phyloP scores from a whole-genome alignment of 805 yeast genomes.

The Saturnispora sekii region DNA sequence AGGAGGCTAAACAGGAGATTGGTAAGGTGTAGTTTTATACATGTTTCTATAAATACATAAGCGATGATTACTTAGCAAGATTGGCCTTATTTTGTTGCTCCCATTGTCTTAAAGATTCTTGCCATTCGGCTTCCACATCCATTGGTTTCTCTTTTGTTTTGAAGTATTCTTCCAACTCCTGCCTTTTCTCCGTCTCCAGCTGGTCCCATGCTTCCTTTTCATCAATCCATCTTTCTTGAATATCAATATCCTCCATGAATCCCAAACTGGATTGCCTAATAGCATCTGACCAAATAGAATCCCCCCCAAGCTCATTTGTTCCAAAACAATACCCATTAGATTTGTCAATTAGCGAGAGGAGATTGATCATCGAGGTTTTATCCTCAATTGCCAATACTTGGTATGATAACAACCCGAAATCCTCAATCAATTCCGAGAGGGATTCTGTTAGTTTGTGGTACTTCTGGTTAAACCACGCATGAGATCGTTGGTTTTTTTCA shows the following conservation, averaged over 20 bases:
- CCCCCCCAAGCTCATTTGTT: conserved; percentile 92
- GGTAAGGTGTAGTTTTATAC: neutral
- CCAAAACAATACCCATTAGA: conserved; percentile 94
- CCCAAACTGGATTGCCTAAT: conserved; percentile 61
- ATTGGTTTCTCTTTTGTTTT: conserved; percentile 33
- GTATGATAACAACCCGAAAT: conserved; percentile 77
- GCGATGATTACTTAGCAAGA: conserved; percentile 5
- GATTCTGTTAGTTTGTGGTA: conserved; percentile 58
- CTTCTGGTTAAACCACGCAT: conserved; percentile 35
- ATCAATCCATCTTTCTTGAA: conserved; percentile 95
- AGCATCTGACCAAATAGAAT: conserved; percentile 95
- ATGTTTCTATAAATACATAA: neutral
- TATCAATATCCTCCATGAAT: conserved; percentile 48
- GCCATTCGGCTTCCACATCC: conserved; percentile 66
- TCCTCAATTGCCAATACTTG: conserved; percentile 89
- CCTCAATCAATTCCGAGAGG: conserved; percentile 76
- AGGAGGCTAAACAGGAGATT: conserved; percentile 16
- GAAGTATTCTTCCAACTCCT: conserved; percentile 27
- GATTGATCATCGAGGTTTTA: conserved; percentile 80
- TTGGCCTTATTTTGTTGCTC: conserved; percentile 25
- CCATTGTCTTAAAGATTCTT: conserved; percentile 51
- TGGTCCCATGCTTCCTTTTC: conserved; percentile 70
- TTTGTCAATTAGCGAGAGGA: conserved; percentile 71
- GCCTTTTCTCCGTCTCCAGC: conserved; percentile 39
- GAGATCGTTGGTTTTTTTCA: conserved; percentile 61